Base-by-base conservation (phyloP, 176 grass and related monocot genomes). In the Chloris gayana region DNA sequence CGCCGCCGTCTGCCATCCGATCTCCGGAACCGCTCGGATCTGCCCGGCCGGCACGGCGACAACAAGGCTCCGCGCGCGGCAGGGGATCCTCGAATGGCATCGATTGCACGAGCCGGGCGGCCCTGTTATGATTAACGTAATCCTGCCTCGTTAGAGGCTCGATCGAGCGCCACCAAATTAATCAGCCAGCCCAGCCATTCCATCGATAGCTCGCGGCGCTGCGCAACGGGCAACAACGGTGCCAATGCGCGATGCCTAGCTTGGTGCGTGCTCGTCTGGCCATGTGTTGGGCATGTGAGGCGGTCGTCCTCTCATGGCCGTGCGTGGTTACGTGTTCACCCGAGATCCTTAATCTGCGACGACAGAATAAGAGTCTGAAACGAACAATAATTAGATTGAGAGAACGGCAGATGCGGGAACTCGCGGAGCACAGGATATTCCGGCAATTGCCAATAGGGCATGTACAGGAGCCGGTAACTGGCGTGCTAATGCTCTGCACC, bases 201-300 rank as follows among this genome's bases (percentile, higher is more conserved):
- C 8, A 24, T 19, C 31, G 69, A 34, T 51, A 33, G 63, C 1
- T 2, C 18, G 73, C 66, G 24, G 57, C 54, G 54, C 54, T 58
- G 4, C 14, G n/a, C 51, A 33, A 61, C 58, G 44, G 21, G 74
- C 75, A 42, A 6, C 1, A 19, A n/a, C 44, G 14, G 39, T 2
- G 6, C 15, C 51, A 7, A 59, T 26, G 58, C 9, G n/a, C 24
- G 54, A 57, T 12, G 22, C 56, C 35, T 37, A 37, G 35, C 58
- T 14, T 61, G 47, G 47, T 18, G 47, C 19, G 7, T 47, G 76
- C 70, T n/a, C 1, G 35, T 45, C 77, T 80, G 77, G 77, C 84
- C 84, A 74, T 80, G 76, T 86, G 84, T 66, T 7, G 69, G 15
- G 69, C 83, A 85, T 80, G 84, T 80, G 76, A 67, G 21, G 24